A percentile compares a stretch with the other conserved stretches of the same genome.
Evolutionary conservation across 306 rosid genomes (phyloP).

Genomic region (Alnus rubra): DNA sequence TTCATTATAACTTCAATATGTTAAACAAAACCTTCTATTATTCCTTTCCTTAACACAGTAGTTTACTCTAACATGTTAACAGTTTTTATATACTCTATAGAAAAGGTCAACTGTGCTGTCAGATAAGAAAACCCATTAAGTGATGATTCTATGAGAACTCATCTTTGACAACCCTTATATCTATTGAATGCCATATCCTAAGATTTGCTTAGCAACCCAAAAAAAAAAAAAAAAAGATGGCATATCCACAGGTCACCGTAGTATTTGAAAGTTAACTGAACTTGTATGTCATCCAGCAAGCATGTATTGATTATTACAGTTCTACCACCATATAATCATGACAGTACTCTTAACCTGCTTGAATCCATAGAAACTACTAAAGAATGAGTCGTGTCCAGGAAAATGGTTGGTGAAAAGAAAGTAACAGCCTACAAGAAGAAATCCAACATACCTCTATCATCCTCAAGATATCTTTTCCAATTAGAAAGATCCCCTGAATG

Average conservation of each 20-base stretch:
- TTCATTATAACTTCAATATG: too few relatives aligned
- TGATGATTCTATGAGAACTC: not conserved
- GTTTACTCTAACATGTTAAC: too few relatives aligned
- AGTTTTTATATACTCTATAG: not conserved
- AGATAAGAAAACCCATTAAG: not conserved
- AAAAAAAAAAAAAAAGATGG: not conserved
- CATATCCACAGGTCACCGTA: not conserved
- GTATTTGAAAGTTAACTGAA: not conserved
- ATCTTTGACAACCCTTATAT: not conserved
- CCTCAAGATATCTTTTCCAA: conserved; percentile 68
- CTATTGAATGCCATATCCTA: not conserved
- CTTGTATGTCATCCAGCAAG: conserved; percentile 12
- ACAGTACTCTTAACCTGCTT: not conserved
- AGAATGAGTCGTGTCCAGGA: conserved; percentile 1
- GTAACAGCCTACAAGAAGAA: conserved; percentile 8
- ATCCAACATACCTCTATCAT: conserved; percentile 56
- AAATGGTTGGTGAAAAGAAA: not conserved
- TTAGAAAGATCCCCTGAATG: conserved; percentile 67
- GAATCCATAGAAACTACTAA: conserved; percentile 18
- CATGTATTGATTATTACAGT: conserved; percentile 2
- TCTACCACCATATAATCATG: conserved; percentile 5
- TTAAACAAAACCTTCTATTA: too few relatives aligned
- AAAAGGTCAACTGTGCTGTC: not conserved
- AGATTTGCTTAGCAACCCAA: not conserved
- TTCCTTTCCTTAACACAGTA: too few relatives aligned